phyloP scores from a whole-genome alignment of 208 protist genomes.

The Acanthamoeba healyi region DNA sequence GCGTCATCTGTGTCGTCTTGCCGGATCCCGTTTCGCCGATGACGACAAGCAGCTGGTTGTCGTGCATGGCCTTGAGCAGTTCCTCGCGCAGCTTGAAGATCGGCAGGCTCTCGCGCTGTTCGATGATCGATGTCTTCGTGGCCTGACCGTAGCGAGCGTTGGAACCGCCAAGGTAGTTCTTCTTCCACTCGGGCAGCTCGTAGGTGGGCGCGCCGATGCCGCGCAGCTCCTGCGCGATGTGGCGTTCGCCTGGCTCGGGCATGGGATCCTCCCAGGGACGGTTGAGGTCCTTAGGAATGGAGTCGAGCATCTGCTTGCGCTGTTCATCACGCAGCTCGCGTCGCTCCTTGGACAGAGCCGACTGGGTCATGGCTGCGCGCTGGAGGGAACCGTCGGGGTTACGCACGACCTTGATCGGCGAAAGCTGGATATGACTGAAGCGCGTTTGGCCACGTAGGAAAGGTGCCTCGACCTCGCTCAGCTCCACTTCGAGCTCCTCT shows the following conservation, averaged over 20 bases:
- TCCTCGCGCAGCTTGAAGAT: conserved; percentile 96
- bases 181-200: conserved; percentile 84
- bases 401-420: conserved; percentile 92
- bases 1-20: conserved; percentile 94
- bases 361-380: conserved; percentile 92
- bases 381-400: conserved; percentile 95
- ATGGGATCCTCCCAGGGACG: conserved; percentile 91
- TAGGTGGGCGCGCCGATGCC: conserved; percentile 89
- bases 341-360: conserved; percentile 92
- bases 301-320: conserved; percentile 85
- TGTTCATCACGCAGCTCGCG: conserved; percentile 87
- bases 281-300: conserved; percentile 89
- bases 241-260: conserved; percentile 86
- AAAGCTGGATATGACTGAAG: conserved; percentile 62
- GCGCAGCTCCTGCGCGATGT: conserved; percentile 90
- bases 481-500: conserved; percentile 94
- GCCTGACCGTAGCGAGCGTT: conserved; percentile 83
- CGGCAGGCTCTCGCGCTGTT: conserved; percentile 93
- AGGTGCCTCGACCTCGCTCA: conserved; percentile 92
- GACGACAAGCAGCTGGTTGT: conserved; percentile 94
- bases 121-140: conserved; percentile 87
- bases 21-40: conserved; percentile 98
- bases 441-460: conserved; percentile 91
- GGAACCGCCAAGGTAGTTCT: conserved; percentile 74
- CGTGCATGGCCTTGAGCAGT: conserved; percentile 91